Evolutionary conservation across 495 filamentous ascomycete species (phyloP), one percentile per base, ranked within the genome.

Genomic region (Glutinoglossum americanum): DNA sequence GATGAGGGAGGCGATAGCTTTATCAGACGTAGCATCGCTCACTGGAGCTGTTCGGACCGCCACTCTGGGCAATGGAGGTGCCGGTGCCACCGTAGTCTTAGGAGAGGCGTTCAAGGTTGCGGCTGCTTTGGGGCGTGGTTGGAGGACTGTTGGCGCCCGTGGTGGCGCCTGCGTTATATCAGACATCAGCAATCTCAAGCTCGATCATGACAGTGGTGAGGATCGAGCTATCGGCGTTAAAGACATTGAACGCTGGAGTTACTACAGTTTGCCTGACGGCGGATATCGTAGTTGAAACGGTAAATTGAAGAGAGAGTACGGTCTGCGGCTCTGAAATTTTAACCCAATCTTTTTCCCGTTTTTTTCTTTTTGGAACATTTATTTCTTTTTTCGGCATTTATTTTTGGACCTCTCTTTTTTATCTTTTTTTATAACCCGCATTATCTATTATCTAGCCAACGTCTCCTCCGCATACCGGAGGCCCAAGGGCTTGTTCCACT

Each of bases 1-100:
- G 60, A 87, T 81, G 51, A 85, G 73, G 25, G 73, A 69, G 4
- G 70, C 64, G 1, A 80, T 82, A 3, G 74, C 74, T 61, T 75
- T 76, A 56, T 85, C 78, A 28, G 72, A 74, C 17, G 66, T 60
- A n/a, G 67, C 60, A 62, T 75, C 76, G 17, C 1, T 45, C 39
- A 53, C 26, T 30, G 49, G 28, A 32, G 25, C 28, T 53, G 49
- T 54, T 61, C 13, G 65, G 27, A 19, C 60, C 57, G 48, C 63
- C 68, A 65, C 63, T 27, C 62, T 59, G 63, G 70, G 64, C 59
- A 67, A 58, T 23, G 62, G 67, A 41, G 67, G 61, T 15, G 62
- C 68, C 23, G 23, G 28, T 45, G 66, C 59, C 5, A 69, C 57
- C 17, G 64, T 64, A 28, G 64, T 69, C 39, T 70, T 66, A 49